Base-by-base conservation (phyloP, 2,329 filamentous ascomycete species). In the Raffaelea albimanens region DNA sequence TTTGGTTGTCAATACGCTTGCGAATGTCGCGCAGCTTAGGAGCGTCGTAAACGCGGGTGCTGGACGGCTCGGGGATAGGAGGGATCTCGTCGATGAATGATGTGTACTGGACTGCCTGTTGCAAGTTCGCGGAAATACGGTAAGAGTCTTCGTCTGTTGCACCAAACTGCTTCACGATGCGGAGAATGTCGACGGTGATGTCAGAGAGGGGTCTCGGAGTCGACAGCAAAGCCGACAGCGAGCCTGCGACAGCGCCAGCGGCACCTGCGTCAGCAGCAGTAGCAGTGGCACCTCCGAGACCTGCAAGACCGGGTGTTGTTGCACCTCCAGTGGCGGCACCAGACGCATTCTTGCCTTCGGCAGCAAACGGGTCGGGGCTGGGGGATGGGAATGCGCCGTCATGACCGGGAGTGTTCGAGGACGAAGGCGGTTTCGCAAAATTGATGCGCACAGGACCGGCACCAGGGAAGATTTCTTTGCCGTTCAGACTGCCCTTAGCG, bases 381-480 rank as follows among this genome's bases (percentile, higher is more conserved):
- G 90, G 89, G 1, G 89, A 95, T 13, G 87, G 86, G 63, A 88
- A 90, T n/a, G 82, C 76, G 29, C 89, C 88, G 59, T 91, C 90
- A 47, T 87, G 83, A 18, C 88, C 89, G 46, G 93, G 91, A 0
- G 93, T 96, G 54, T 87, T 84, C 52, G 89, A 88, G 41, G 87
- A 83, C 44, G 88, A 95, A 19, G 89, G 89, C 22, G 93, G 91
- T 68, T 98, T 98, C 33, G 93, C 93, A 66, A 95, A 98, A 59
- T 95, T 95, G 63, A 98, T 97, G 45, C 91, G 80, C 49, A 97
- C 87, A 16, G 91, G 89, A 1, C 93, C 93, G 49, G 90, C 90
- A 47, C 93, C 93, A 9, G 93, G 93, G 71, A 98, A 98, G 51
- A 98, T 96, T 64, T 98, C 93, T 66, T 95, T 96, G 58, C 89